A percentile compares a stretch with the other conserved stretches of the same genome.
Conservation (phyloP, 2,329 filamentous ascomycete genomes). For the Cytospora paraplurivora region DNA sequence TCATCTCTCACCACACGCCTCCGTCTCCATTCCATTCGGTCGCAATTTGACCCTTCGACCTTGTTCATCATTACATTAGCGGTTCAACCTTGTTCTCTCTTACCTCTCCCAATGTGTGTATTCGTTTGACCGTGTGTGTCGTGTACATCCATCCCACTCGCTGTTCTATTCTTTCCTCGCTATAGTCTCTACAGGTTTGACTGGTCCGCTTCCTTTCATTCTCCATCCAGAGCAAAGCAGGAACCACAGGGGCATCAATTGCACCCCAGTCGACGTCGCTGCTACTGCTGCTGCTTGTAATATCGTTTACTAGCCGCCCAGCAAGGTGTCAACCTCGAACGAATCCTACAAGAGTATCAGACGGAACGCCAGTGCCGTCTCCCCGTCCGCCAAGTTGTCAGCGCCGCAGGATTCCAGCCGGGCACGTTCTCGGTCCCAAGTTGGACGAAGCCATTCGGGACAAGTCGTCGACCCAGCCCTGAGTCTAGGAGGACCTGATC, state of each 20-base stretch:
- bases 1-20: conserved; percentile 1
- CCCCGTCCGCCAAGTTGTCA: conserved; percentile 51
- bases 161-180: neutral
- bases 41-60: neutral
- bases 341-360: conserved; percentile 15
- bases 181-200: neutral
- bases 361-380: conserved; percentile 27
- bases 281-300: neutral
- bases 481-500: conserved; percentile 27
- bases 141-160: neutral
- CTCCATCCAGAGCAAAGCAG: neutral
- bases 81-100: neutral
- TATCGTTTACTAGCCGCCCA: conserved; percentile 8
- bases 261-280: conserved; percentile 1
- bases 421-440: conserved; percentile 46
- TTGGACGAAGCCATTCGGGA: conserved; percentile 37
- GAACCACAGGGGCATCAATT: conserved; percentile 2
- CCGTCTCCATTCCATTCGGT: neutral
- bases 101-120: conserved; percentile 8
- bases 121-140: conserved; percentile 8
- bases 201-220: neutral
- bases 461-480: conserved; percentile 40
- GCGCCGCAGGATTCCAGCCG: conserved; percentile 46
- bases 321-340: conserved; percentile 11
- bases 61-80: neutral